Conservation (phyloP, 352 stramenopile genomes). For the Globisporangium cylindrosporum region DNA sequence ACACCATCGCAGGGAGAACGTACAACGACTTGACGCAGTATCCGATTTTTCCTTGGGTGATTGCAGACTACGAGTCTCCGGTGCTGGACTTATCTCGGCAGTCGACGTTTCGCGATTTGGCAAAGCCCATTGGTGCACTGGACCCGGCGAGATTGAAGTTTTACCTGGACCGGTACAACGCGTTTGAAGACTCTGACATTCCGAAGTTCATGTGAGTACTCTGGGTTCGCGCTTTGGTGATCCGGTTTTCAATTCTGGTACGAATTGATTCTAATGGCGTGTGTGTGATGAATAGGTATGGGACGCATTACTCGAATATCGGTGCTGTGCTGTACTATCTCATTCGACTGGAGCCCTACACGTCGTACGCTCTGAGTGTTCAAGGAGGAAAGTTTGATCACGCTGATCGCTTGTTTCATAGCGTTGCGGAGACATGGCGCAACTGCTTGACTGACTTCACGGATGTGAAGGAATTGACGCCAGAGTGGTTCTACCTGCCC, state of each 20-base stretch:
- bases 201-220: constrained; percentile 81
- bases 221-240: not conserved
- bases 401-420: constrained; percentile 92
- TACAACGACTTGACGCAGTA: constrained; percentile 96
- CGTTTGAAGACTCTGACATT: constrained; percentile 85
- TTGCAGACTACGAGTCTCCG: constrained; percentile 84
- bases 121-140: constrained; percentile 97
- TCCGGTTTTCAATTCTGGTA: not conserved
- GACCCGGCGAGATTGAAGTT: constrained; percentile 91
- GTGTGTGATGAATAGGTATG: constrained; percentile 51
- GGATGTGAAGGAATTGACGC: constrained; percentile 93
- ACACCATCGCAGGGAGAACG: constrained; percentile 85
- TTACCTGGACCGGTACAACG: constrained; percentile 93
- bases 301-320: constrained; percentile 88
- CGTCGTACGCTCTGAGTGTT: constrained; percentile 90
- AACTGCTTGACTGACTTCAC: constrained; percentile 88
- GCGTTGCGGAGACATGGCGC: constrained; percentile 85
- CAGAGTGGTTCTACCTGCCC: constrained; percentile 93
- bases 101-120: constrained; percentile 94
- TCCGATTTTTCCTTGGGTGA: constrained; percentile 93
- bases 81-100: constrained; percentile 60
- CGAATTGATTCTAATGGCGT: not conserved
- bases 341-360: constrained; percentile 98
- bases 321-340: constrained; percentile 99
- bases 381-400: constrained; percentile 96